Evolutionary conservation across 169 alveolate species (phyloP), one percentile per base, ranked within the genome.

Genomic region (Cryptosporidium viatorum): DNA sequence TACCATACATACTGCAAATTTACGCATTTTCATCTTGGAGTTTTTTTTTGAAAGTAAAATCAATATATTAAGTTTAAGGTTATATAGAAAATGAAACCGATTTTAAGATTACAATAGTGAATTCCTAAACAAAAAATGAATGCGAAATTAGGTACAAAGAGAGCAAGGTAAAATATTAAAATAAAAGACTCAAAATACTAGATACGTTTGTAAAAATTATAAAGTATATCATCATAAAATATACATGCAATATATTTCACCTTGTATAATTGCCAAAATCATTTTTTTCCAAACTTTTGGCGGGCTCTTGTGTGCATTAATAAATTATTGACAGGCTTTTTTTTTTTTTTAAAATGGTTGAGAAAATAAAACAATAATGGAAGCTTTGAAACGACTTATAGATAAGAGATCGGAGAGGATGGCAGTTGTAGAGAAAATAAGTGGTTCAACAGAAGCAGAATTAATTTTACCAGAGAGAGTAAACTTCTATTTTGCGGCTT

Each of bases 401-500:
- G 75, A 60, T 14, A 80, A 62, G 33, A 80, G 75, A 3, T 8
- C 33, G 26, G 73, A 59, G 9, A 80, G 89, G 39, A 65, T 39
- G 14, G 41, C 67, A 26, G 37, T 59, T n/a, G 43, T 62, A 3
- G 35, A 80, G 51, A 39, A 39, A n/a, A 6, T 80, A 8, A n/a
- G 43, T 9, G 31, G 45, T 1, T n/a, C 41, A 16, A n/a, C 67
- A 1, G 80, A 80, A 43, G 33, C 43, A 10, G 75, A 80, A 39
- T 37, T 62, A 4, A 62, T 80, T 48, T 18, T 26, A 26, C 89
- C 89, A n/a, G 75, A 62, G n/a, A 65, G 80, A 45, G 52, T 80
- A 23, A 41, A 80, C 68, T 80, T 80, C 18, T 80, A 80, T 41
- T 80, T 62, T 80, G 89, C 89, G 7, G 35, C 89, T 60, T 29